Evolutionary conservation across 2,329 filamentous ascomycete species (phyloP).

Genomic region (Ilyonectria robusta): DNA sequence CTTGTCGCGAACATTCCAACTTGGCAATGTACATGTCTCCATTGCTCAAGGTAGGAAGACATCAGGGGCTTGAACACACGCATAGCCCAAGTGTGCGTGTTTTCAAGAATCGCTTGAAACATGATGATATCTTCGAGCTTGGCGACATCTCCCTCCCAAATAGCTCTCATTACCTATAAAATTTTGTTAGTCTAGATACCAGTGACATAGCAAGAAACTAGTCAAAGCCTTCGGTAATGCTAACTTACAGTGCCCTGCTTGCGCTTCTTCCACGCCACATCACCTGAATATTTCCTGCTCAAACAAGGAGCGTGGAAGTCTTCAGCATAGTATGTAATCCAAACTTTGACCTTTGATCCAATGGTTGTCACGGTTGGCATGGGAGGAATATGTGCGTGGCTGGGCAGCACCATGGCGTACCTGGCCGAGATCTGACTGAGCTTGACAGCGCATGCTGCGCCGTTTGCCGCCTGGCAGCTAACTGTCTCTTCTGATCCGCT

Average conservation of each 20-base stretch:
- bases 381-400: conserved; percentile 32
- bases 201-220: too few species aligned
- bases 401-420: conserved; percentile 22
- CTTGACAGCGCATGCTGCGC: conserved; percentile 32
- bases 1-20: not conserved
- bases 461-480: conserved; percentile 36
- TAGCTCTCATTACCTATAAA: conserved; percentile 33
- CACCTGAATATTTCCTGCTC: not conserved
- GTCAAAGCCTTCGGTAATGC: not conserved
- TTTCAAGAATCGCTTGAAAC: conserved; percentile 40
- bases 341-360: conserved; percentile 33
- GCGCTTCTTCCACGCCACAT: not conserved
- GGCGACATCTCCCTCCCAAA: conserved; percentile 38
- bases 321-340: conserved; percentile 34
- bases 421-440: conserved; percentile 22
- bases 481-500: not conserved
- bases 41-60: conserved; percentile 36
- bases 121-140: conserved; percentile 23
- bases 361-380: conserved; percentile 35
- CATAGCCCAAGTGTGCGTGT: conserved; percentile 41
- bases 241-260: conserved; percentile 27
- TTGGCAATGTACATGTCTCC: conserved; percentile 23
- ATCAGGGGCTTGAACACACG: conserved; percentile 36
- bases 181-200: not conserved
- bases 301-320: conserved; percentile 22